Percentiles rank a stretch among this genome's conserved stretches.
phyloP scores from a whole-genome alignment of 1,284 basidiomycete genomes.

The Marasmius oreades region DNA sequence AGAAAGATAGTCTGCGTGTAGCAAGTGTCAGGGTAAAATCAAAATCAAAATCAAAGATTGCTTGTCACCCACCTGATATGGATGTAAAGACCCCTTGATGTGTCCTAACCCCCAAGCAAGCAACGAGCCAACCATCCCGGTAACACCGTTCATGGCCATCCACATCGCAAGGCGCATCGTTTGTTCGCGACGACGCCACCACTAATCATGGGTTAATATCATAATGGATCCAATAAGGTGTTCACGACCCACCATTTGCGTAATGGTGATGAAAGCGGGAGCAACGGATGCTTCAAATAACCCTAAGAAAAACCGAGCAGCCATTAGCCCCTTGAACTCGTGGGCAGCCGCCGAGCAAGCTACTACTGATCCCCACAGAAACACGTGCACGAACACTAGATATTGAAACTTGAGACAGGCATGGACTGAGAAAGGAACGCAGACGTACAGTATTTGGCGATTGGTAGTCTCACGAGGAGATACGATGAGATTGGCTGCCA shows the following conservation, averaged over 20 bases:
- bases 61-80: conserved; percentile 30
- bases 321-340: conserved; percentile 36
- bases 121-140: conserved; percentile 38
- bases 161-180: conserved; percentile 39
- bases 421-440: neutral
- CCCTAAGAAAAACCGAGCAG: conserved; percentile 39
- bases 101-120: conserved; percentile 40
- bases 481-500: conserved; percentile 44
- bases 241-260: conserved; percentile 32
- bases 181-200: conserved; percentile 43
- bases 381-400: conserved; percentile 35
- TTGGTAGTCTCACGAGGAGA: conserved; percentile 38
- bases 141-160: conserved; percentile 38
- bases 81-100: conserved; percentile 31
- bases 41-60: neutral
- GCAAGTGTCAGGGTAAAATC: neutral
- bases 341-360: conserved; percentile 33
- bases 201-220: conserved; percentile 21
- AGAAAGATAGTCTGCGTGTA: conserved; percentile 40
- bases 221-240: neutral
- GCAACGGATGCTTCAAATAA: conserved; percentile 43
- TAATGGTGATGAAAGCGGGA: conserved; percentile 41
- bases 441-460: conserved; percentile 36
- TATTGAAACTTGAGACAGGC: neutral
- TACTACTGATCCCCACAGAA: conserved; percentile 39